Base-by-base conservation (phyloP, 345 rosid genomes). In the Eucalyptus marginata region DNA sequence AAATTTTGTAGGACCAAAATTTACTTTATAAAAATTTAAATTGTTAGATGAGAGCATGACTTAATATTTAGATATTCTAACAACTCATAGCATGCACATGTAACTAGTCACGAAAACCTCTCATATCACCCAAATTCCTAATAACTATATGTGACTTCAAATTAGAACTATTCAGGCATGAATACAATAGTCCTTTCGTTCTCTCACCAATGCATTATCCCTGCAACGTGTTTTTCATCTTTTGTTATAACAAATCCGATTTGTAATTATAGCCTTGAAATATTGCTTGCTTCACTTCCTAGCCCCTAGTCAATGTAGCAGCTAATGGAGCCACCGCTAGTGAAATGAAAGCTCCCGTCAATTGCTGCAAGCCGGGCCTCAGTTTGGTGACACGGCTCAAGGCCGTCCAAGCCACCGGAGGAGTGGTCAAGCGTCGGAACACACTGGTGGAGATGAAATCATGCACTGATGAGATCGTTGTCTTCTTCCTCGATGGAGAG, bases 371-470 rank as follows among this genome's bases (percentile, higher is more conserved):
- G 56, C 89, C 62, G 27, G 87, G 62, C 17, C 59, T 56, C 33
- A 43, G 52, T 46, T 46, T 46, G 47, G 49, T 46, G 49, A 46
- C 49, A 46, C 12, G 49, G 49, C 62, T 84, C 29, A 59, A 86
- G 44, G 56, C 15, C 31, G 58, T 29, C 27, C 36, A 12, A 4
- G 86, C 71, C 10, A 90, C 86, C 24, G 93, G 94, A 16, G 93
- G 95, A 40, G 81, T 95, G 49, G 89, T 90, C 20, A 95, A 95
- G 49, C 95, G 96, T 86, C 94, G 96, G 96, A 93, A 88, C 44
- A 96, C 97, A 5, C 86, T 96, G 24, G 58, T 88, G 58, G 97
- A 96, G 93, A 93, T 95, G 3, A 95, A 95, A 89, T 94, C 97
- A 2, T 97, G 97, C 95, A 92, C 96, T 5, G 93, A 92, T 49